A percentile compares a stretch with the other conserved stretches of the same genome.
phyloP scores from a whole-genome alignment of 495 filamentous ascomycete genomes.

The Tuber melanosporum region DNA sequence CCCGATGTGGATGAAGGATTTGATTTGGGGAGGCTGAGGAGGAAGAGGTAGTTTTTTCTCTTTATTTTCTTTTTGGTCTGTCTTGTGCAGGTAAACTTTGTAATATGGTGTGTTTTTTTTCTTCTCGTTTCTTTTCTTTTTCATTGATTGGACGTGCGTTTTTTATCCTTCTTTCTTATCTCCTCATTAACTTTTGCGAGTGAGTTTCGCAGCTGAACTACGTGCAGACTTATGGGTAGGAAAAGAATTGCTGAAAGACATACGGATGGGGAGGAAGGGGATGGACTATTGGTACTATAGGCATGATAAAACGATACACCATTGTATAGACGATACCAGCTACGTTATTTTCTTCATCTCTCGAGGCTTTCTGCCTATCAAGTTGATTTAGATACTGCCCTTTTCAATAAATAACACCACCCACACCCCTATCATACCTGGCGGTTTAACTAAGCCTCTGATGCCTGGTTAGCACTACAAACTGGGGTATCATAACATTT shows the following conservation, averaged over 20 bases:
- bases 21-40: constrained; percentile 26
- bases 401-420: background rate
- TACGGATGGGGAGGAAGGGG: background rate
- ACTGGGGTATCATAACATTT: background rate
- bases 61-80: background rate
- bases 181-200: background rate
- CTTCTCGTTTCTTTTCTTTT: no score
- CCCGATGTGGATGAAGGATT: constrained; percentile 21
- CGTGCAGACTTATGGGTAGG: background rate
- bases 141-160: background rate
- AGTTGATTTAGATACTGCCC: background rate
- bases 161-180: background rate
- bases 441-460: background rate
- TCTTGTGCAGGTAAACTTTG: background rate
- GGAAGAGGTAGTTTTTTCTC: constrained; percentile 3
- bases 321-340: background rate
- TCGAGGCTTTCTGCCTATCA: background rate
- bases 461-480: background rate
- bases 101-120: background rate
- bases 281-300: background rate
- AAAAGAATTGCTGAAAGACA: background rate
- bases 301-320: background rate
- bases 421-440: background rate
- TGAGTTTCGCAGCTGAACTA: background rate
- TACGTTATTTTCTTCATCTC: background rate